Conservation (phyloP, 352 stramenopile species). For the Pythium insidiosum region DNA sequence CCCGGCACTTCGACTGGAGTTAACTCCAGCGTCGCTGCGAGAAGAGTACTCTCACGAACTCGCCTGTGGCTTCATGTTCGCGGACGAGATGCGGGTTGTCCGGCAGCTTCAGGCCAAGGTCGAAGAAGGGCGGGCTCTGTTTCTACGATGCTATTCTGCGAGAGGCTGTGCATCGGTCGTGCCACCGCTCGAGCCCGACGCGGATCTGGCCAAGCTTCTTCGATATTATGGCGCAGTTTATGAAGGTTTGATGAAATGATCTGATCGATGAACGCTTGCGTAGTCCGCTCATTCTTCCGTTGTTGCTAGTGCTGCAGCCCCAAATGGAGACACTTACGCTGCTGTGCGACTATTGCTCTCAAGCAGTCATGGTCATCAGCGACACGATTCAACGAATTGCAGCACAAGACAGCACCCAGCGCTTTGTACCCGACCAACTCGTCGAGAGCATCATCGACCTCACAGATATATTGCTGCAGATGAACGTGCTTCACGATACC, state of each 20-base stretch:
- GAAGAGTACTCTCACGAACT: conserved; percentile 45
- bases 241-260: conserved; percentile 27
- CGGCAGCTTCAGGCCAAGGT: conserved; percentile 34
- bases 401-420: conserved; percentile 53
- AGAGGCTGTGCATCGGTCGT: conserved; percentile 50
- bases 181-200: conserved; percentile 18
- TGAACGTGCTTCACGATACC: conserved; percentile 58
- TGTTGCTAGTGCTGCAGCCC: conserved; percentile 38
- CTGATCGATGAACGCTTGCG: too few species aligned
- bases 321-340: conserved; percentile 48
- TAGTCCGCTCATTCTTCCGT: neutral
- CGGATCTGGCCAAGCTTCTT: conserved; percentile 13
- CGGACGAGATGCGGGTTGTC: conserved; percentile 57
- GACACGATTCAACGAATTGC: conserved; percentile 66
- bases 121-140: conserved; percentile 22
- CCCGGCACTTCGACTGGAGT: conserved; percentile 17
- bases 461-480: conserved; percentile 51
- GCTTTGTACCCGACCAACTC: conserved; percentile 50
- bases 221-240: conserved; percentile 44
- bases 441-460: conserved; percentile 50
- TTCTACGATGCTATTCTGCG: conserved; percentile 45
- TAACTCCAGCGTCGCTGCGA: conserved; percentile 14
- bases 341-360: conserved; percentile 43
- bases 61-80: conserved; percentile 34
- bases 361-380: conserved; percentile 52